A percentile compares a stretch with the other conserved stretches of the same genome.
phyloP scores from a whole-genome alignment of 805 yeast genomes.

The Candida alai region DNA sequence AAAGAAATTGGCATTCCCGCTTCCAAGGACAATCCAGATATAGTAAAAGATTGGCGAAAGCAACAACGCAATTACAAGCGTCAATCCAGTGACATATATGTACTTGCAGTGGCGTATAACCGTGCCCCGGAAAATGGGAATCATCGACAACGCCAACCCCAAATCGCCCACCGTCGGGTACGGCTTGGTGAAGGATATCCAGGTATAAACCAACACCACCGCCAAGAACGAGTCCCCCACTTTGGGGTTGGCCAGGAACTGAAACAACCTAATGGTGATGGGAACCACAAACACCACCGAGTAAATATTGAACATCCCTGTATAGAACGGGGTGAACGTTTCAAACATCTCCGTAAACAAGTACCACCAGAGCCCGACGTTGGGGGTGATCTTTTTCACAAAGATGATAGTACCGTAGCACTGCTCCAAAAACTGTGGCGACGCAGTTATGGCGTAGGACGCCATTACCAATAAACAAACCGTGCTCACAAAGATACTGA shows the following conservation, averaged over 20 bases:
- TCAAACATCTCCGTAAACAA: constrained; percentile 94
- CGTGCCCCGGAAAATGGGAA: constrained; percentile 44
- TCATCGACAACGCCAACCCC: constrained; percentile 38
- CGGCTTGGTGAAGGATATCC: constrained; percentile 63
- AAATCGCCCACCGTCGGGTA: constrained; percentile 85
- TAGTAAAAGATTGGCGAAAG: constrained; percentile 88
- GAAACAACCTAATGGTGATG: constrained; percentile 60
- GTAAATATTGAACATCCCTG: constrained; percentile 78
- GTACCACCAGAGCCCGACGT: constrained; percentile 98
- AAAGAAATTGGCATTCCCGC: constrained; percentile 94
- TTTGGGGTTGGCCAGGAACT: constrained; percentile 13
- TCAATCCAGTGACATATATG: constrained; percentile 44
- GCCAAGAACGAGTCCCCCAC: constrained; percentile 55
- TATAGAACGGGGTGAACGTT: constrained; percentile 77
- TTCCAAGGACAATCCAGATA: constrained; percentile 90
- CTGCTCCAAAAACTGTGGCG: constrained; percentile 23
- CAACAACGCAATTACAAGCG: constrained; percentile 49
- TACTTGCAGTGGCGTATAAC: constrained; percentile 45
- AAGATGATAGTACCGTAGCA: constrained; percentile 54
- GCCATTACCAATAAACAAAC: constrained; percentile 21
- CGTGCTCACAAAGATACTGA: constrained; percentile 15
- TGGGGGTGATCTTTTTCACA: constrained; percentile 76
- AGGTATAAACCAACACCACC: constrained; percentile 36
- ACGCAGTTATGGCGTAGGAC: constrained; percentile 23
- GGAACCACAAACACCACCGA: constrained; percentile 67